Conservation (phyloP, 1,284 basidiomycete species). For the Cutaneotrichosporon dermatis region DNA sequence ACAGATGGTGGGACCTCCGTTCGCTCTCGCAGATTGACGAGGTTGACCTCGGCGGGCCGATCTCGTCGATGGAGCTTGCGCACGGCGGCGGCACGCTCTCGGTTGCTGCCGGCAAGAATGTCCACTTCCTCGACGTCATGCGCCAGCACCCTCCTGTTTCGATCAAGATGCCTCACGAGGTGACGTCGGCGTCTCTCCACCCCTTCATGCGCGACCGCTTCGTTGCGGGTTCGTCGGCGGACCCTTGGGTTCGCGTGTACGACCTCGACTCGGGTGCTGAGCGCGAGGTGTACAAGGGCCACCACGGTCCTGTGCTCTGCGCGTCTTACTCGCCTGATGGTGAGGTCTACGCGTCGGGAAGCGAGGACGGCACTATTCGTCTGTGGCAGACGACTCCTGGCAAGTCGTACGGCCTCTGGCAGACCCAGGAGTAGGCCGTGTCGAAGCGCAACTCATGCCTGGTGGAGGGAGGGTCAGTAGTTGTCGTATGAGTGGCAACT, state of each 20-base stretch:
- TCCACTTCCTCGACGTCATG: constrained; percentile 64
- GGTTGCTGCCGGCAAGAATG: constrained; percentile 84
- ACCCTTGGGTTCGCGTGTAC: constrained; percentile 96
- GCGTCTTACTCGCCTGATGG: constrained; percentile 94
- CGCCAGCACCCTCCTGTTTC: constrained; percentile 54
- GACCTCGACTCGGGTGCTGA: constrained; percentile 79
- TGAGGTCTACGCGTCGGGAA: constrained; percentile 95
- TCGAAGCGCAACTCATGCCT: neutral
- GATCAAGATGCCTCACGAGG: constrained; percentile 65
- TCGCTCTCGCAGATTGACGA: constrained; percentile 66
- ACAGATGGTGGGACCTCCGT: constrained; percentile 93
- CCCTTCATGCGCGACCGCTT: constrained; percentile 83
- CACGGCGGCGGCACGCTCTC: constrained; percentile 77
- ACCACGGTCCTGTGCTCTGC: constrained; percentile 94
- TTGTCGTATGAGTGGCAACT: too few species aligned
- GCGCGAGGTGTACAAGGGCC: constrained; percentile 88
- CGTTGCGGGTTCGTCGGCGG: constrained; percentile 80
- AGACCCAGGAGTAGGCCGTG: constrained; percentile 49
- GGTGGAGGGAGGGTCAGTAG: neutral
- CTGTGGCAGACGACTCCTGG: constrained; percentile 95
- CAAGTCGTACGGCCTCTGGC: constrained; percentile 90
- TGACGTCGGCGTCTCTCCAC: constrained; percentile 88
- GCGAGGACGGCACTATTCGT: constrained; percentile 75
- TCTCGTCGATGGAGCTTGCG: constrained; percentile 91
- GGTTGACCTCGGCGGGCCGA: constrained; percentile 69